These are phyloP conservation scores for Chaetomium globosum DNA, from an alignment of 2,329 filamentous ascomycete species.

Conservation along the genomic window DNA sequence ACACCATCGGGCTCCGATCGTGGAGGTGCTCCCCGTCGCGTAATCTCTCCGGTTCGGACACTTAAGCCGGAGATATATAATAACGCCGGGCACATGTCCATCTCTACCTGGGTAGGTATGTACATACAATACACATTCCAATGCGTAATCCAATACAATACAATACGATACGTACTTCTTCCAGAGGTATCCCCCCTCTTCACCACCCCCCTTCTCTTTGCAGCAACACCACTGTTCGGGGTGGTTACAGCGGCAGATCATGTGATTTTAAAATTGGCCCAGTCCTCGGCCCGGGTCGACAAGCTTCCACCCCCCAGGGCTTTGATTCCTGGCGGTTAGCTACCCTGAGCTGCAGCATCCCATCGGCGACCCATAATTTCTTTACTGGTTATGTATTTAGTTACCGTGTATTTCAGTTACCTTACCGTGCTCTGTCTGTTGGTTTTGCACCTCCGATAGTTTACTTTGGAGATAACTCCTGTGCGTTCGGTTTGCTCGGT, in stretches of 20 bases:
- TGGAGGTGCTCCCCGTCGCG: no score
- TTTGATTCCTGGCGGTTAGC: neutral
- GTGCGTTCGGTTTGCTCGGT: neutral
- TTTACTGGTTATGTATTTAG: neutral
- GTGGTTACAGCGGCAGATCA: neutral
- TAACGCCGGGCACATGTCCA: no score
- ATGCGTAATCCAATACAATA: neutral
- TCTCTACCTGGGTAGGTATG: no score
- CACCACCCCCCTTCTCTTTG: neutral
- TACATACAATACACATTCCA: no score
- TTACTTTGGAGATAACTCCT: no score
- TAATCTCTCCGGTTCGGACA: neutral
- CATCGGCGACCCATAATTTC: neutral
- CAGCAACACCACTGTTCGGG: neutral
- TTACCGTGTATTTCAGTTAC: no score
- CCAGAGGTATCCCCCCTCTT: neutral
- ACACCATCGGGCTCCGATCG: no score
- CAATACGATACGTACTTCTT: neutral
- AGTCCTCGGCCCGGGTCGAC: neutral
- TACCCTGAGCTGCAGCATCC: neutral
- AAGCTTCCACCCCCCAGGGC: neutral
- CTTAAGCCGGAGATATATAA: neutral
- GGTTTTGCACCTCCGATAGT: neutral
- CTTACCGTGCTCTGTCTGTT: neutral
- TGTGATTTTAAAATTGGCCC: neutral